These are phyloP conservation scores for Cytospora chrysosperma DNA, from an alignment of 2,329 filamentous ascomycete species.

Conservation along the genomic window DNA sequence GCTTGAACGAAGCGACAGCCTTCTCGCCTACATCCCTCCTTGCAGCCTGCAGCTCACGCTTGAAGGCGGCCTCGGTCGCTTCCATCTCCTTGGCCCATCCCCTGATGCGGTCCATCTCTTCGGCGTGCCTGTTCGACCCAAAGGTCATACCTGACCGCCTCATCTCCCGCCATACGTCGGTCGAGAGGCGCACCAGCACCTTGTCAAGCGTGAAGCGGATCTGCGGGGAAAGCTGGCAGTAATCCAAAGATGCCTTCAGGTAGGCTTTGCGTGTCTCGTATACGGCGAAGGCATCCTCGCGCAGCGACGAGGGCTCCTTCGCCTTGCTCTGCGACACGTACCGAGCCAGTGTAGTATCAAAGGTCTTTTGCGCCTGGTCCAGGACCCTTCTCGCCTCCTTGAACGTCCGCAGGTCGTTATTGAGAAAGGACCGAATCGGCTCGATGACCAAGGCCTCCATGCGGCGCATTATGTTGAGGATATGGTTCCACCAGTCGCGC, in stretches of 20 bases:
- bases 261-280: conserved; percentile 92
- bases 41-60: conserved; percentile 74
- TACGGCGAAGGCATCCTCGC: conserved; percentile 93
- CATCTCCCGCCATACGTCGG: conserved; percentile 87
- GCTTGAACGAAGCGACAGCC: conserved; percentile 68
- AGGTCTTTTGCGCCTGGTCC: conserved; percentile 78
- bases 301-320: conserved; percentile 85
- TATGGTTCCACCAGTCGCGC: conserved; percentile 81
- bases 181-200: conserved; percentile 79
- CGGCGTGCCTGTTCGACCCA: conserved; percentile 64
- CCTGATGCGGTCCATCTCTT: conserved; percentile 86
- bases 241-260: conserved; percentile 89
- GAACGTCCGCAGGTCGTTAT: conserved; percentile 77
- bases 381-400: conserved; percentile 78
- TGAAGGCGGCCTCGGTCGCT: conserved; percentile 78
- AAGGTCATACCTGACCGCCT: conserved; percentile 67
- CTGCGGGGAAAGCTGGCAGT: conserved; percentile 83
- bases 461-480: conserved; percentile 71
- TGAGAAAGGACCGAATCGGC: conserved; percentile 75
- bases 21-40: conserved; percentile 79
- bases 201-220: conserved; percentile 81
- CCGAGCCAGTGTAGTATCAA: conserved; percentile 76
- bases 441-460: conserved; percentile 77
- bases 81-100: conserved; percentile 97
- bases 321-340: conserved; percentile 86